Percentiles rank a stretch among this genome's conserved stretches.
These are phyloP conservation scores for Dryas integrifolia DNA, from an alignment of 331 rosid genomes.

Conservation along the genomic window DNA sequence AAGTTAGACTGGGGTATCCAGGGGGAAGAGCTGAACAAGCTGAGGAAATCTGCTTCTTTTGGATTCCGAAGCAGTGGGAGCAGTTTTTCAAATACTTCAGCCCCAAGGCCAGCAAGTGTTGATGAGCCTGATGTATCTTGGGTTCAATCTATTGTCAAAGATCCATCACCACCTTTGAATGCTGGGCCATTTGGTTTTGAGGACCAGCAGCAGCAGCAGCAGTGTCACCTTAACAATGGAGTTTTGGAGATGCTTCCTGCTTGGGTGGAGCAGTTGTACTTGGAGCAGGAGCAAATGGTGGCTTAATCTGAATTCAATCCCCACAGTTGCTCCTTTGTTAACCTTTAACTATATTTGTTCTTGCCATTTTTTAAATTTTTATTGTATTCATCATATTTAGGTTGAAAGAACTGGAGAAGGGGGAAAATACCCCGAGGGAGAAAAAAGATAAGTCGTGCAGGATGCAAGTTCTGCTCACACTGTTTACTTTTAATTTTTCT, in stretches of 20 bases:
- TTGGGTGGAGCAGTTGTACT: conserved; percentile 62
- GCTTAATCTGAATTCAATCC: conserved; percentile 31
- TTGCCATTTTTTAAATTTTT: conserved; percentile 31
- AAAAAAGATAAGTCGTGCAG: conserved; percentile 32
- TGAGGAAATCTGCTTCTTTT: conserved; percentile 69
- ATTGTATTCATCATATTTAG: conserved; percentile 45
- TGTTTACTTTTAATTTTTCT: conserved; percentile 3
- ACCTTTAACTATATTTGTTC: conserved; percentile 25
- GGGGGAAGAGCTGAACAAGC: conserved; percentile 60
- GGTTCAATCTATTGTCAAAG: conserved; percentile 72
- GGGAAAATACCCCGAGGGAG: conserved; percentile 23
- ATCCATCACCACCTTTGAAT: conserved; percentile 39
- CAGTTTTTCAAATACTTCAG: conserved; percentile 26
- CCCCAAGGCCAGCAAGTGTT: conserved; percentile 21
- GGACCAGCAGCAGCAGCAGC: conserved; percentile 53
- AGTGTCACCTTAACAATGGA: conserved; percentile 45
- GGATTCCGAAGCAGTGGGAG: conserved; percentile 42
- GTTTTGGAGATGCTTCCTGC: conserved; percentile 44
- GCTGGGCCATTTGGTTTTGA: conserved; percentile 35
- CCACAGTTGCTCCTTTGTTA: conserved; percentile 18
- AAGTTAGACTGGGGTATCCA: conserved; percentile 67
- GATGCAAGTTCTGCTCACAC: conserved; percentile 45
- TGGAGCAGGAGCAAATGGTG: conserved; percentile 71
- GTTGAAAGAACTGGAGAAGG: conserved; percentile 26
- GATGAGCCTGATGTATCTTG: conserved; percentile 68